Percentiles rank a stretch among this genome's conserved stretches.
phyloP scores from a whole-genome alignment of 2,329 filamentous ascomycete genomes.

The Colletotrichum aenigma region DNA sequence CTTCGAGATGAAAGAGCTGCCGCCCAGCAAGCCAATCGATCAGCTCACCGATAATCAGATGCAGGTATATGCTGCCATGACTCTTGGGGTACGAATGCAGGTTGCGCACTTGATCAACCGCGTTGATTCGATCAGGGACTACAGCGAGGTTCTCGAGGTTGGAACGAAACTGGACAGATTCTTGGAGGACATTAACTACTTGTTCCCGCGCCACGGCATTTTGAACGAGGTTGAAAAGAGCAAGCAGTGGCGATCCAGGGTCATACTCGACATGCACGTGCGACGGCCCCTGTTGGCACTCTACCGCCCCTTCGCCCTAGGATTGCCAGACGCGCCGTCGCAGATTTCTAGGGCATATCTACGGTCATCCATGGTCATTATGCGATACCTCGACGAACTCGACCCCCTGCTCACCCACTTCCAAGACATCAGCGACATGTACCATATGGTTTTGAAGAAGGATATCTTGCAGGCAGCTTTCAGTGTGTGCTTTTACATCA shows the following conservation, averaged over 20 bases:
- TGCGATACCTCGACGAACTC: conserved; percentile 59
- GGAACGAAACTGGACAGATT: conserved; percentile 57
- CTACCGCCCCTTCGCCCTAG: conserved; percentile 60
- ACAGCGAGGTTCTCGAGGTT: conserved; percentile 56
- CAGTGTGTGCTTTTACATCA: conserved; percentile 61
- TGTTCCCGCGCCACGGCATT: conserved; percentile 51
- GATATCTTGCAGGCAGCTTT: conserved; percentile 61
- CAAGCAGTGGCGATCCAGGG: conserved; percentile 55
- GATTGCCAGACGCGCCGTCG: conserved; percentile 51
- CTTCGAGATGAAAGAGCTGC: conserved; percentile 52
- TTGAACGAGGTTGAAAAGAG: conserved; percentile 48
- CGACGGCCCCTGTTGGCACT: conserved; percentile 56
- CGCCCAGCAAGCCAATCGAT: conserved; percentile 54
- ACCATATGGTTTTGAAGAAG: conserved; percentile 55
- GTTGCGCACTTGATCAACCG: conserved; percentile 55
- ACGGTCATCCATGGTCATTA: conserved; percentile 58
- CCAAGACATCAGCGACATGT: conserved; percentile 54
- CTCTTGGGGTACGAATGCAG: conserved; percentile 52
- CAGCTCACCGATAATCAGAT: conserved; percentile 57
- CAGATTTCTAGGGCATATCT: conserved; percentile 58
- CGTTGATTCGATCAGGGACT: conserved; percentile 57
- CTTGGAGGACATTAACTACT: conserved; percentile 58
- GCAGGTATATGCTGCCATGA: conserved; percentile 58
- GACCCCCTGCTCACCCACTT: conserved; percentile 52
- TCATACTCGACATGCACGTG: conserved; percentile 59